Conservation (phyloP, 805 yeast species). For the Kodamaea restingae region DNA sequence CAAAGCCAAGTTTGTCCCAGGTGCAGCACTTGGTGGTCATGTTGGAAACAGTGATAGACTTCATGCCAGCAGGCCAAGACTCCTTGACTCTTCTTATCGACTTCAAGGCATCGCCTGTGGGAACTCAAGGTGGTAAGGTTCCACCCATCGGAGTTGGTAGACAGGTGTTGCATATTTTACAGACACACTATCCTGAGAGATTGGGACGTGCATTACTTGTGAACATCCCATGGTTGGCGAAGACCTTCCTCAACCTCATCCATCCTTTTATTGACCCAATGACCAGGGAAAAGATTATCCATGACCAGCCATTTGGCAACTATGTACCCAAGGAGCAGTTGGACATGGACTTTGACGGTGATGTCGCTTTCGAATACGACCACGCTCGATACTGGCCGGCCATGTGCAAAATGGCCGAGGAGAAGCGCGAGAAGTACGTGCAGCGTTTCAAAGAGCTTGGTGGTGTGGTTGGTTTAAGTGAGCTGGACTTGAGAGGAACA, state of each 20-base stretch:
- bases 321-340: conserved; percentile 52
- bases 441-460: conserved; percentile 43
- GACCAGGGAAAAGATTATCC: conserved; percentile 53
- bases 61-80: conserved; percentile 96
- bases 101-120: conserved; percentile 69
- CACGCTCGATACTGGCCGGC: conserved; percentile 54
- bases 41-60: conserved; percentile 89
- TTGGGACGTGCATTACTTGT: conserved; percentile 51
- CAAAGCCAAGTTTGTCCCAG: conserved; percentile 83
- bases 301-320: conserved; percentile 54
- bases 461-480: conserved; percentile 49
- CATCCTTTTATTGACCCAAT: conserved; percentile 58
- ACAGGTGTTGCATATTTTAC: conserved; percentile 49
- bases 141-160: conserved; percentile 50
- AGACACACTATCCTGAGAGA: conserved; percentile 57
- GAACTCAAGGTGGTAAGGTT: conserved; percentile 39
- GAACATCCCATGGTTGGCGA: conserved; percentile 55
- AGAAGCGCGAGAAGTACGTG: conserved; percentile 30
- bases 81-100: conserved; percentile 88
- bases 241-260: conserved; percentile 52
- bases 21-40: conserved; percentile 93
- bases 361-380: conserved; percentile 48
- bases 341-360: conserved; percentile 47
- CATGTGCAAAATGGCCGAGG: conserved; percentile 40
- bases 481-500: conserved; percentile 43